Conservation (phyloP, 805 yeast species). For the Wickerhamomyces xylosicus region DNA sequence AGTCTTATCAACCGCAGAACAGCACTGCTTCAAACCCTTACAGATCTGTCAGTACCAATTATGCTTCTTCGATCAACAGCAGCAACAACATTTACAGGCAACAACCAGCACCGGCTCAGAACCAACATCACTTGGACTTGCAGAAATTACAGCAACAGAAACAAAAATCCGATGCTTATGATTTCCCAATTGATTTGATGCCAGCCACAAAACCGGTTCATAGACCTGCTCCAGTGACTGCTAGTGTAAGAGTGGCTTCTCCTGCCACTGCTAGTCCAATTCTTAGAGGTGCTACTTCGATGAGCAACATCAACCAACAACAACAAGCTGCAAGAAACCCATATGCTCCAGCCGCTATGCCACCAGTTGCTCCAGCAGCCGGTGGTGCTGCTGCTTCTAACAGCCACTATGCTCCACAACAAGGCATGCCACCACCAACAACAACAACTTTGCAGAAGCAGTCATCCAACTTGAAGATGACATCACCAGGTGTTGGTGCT, state of each 20-base stretch:
- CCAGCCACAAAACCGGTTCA: conserved; percentile 22
- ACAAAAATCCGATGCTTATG: conserved; percentile 67
- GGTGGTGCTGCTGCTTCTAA: background rate
- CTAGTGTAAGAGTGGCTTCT: conserved; percentile 8
- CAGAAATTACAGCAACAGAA: conserved; percentile 34
- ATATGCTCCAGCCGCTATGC: conserved; percentile 1
- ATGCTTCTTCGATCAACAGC: conserved; percentile 4
- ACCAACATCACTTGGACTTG: conserved; percentile 13
- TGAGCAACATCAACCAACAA: background rate
- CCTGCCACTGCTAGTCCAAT: background rate
- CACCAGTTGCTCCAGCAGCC: background rate
- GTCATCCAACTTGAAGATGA: background rate
- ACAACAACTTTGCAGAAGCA: background rate
- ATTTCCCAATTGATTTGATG: conserved; percentile 53
- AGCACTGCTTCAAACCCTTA: background rate
- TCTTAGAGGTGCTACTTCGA: background rate
- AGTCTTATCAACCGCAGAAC: background rate
- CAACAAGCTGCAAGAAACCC: background rate
- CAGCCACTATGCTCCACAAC: conserved; percentile 2
- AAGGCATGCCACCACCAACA: background rate
- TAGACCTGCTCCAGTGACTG: conserved; percentile 10
- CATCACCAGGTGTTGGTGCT: conserved; percentile 1
- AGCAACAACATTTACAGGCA: background rate
- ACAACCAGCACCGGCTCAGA: background rate
- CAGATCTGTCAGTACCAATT: background rate